Conservation (phyloP, 441 rosid genomes). For the Pelargonium fulgidum region DNA sequence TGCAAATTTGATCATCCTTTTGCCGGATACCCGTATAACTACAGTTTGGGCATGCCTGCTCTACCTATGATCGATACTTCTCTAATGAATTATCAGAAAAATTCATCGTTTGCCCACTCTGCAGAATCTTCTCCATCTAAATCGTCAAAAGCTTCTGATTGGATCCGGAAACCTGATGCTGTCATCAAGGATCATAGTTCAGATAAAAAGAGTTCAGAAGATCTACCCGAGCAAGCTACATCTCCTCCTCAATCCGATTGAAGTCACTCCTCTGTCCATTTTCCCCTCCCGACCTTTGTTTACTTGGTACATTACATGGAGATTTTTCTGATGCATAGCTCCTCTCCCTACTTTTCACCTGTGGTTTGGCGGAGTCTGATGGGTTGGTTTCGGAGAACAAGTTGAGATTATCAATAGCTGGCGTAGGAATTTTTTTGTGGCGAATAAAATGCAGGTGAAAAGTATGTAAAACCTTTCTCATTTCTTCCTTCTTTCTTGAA, state of each 20-base stretch:
- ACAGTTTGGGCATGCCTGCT: slow-evolving; percentile 4
- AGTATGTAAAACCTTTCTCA: slow-evolving; percentile 23
- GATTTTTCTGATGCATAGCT: slow-evolving; percentile 20
- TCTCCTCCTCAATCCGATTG: slow-evolving; percentile 31
- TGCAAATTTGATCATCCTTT: slow-evolving; percentile 6
- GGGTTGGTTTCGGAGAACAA: slow-evolving; percentile 19
- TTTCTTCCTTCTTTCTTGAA: slow-evolving; percentile 20
- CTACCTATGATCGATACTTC: background rate
- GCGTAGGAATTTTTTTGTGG: slow-evolving; percentile 37
- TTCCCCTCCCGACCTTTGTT: slow-evolving; percentile 8
- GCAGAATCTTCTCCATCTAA: slow-evolving; percentile 25
- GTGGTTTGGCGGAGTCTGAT: slow-evolving; percentile 26
- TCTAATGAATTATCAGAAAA: slow-evolving; percentile 36
- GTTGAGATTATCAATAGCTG: slow-evolving; percentile 19
- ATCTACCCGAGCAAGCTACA: slow-evolving; percentile 25
- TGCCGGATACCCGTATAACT: background rate
- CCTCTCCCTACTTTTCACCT: slow-evolving; percentile 37
- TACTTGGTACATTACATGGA: slow-evolving; percentile 18
- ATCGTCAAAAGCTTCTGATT: slow-evolving; percentile 33
- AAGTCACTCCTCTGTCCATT: slow-evolving; percentile 14
- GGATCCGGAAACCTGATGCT: slow-evolving; percentile 28
- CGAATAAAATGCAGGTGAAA: slow-evolving; percentile 48
- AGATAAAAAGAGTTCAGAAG: slow-evolving; percentile 26
- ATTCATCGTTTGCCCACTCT: slow-evolving; percentile 29
- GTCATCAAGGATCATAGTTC: slow-evolving; percentile 26